Base-by-base conservation (phyloP, 2,329 filamentous ascomycete genomes). In the Sarocladiaceae sp. region DNA sequence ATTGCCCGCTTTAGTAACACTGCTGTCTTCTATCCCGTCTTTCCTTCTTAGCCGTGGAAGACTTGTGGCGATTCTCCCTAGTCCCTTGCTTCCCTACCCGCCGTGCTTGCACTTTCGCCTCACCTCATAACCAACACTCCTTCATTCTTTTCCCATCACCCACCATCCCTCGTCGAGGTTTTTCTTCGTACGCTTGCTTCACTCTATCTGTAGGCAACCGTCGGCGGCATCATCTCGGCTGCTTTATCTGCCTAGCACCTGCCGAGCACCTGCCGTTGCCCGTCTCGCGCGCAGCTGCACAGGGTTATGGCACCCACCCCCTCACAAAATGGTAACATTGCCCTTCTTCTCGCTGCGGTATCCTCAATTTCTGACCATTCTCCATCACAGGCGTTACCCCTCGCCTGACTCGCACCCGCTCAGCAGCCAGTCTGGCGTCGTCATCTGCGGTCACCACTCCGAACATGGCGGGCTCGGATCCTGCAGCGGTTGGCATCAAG, bases 291-390 rank as follows among this genome's bases (percentile, higher is more conserved):
- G n/a, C n/a, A n/a, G n/a, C n/a, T n/a, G n/a, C n/a, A n/a, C n/a
- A n/a, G n/a, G n/a, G n/a, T n/a, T n/a, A 41, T 41, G 37, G 37
- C 37, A 18, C 37, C 37, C 12, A 41, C 37, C 23, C 23, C 37
- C 4, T 24, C 37, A 41, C 37, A 27, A 16, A 41, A 41, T 41
- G 37, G 37, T 41, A 29, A 29, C 6, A 24, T 7, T 35, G 6
- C 9, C 31, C 31, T 15, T 6, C 31, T 15, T 9, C 31, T 15
- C 16, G 11, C 16, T 20, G 4, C 9, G 21, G 10, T 39, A 4
- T 24, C 9, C 16, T 11, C 34, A 19, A 23, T 24, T n/a, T 27
- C 37, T 41, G 13, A 41, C 37, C 10, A 6, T 18, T n/a, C 11
- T 29, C 5, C 7, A 6, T 6, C 15, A n/a, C n/a, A 41, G 37